Percentiles rank a stretch among this genome's conserved stretches.
These are phyloP conservation scores for Erodium moschatum DNA, from an alignment of 441 rosid genomes.

Conservation along the genomic window DNA sequence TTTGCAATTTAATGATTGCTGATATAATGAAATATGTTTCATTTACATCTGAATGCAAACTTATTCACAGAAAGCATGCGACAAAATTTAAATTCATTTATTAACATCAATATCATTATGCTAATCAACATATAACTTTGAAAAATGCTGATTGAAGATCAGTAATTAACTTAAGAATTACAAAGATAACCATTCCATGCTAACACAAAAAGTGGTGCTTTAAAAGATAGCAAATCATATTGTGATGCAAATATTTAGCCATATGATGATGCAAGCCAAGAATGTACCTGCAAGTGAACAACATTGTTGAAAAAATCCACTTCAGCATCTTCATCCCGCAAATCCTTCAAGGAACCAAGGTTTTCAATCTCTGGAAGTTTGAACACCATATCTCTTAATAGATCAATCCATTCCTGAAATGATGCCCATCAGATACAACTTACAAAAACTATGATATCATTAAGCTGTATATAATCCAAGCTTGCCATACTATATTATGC, in stretches of 20 bases:
- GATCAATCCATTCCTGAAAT: constrained; percentile 82
- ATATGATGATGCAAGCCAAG: constrained; percentile 5
- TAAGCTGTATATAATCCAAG: background rate
- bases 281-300: constrained; percentile 65
- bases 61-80: background rate
- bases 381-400: constrained; percentile 66
- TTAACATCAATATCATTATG: background rate
- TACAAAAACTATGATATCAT: constrained; percentile 10
- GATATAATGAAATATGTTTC: background rate
- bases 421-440: constrained; percentile 13
- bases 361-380: constrained; percentile 61
- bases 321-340: constrained; percentile 80
- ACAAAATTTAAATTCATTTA: background rate
- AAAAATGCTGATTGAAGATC: background rate
- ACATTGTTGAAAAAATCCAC: constrained; percentile 77
- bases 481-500: background rate
- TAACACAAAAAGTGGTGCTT: background rate
- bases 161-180: background rate
- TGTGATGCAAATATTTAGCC: background rate
- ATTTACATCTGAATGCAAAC: background rate
- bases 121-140: background rate
- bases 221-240: background rate
- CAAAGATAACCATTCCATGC: background rate
- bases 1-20: constrained; percentile 1
- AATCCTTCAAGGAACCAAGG: constrained; percentile 48